Evolutionary conservation across 208 protist genomes (phyloP).

Genomic region (Wallacemonas rigidus): DNA sequence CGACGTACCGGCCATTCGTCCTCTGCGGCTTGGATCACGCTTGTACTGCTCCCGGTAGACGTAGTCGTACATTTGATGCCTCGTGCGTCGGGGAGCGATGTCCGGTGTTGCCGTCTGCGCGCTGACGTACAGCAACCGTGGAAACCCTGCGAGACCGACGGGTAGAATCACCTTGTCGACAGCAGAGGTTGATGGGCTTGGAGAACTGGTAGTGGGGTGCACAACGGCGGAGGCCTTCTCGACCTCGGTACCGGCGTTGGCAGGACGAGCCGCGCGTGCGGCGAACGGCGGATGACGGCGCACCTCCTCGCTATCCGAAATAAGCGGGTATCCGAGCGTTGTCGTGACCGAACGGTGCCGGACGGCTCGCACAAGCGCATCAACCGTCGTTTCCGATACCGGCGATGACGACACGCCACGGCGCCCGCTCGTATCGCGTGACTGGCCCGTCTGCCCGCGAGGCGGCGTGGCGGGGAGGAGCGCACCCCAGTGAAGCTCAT

Average conservation of each 20-base stretch:
- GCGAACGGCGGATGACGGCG: not conserved
- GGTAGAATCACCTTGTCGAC: constrained; percentile 26
- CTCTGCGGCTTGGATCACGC: not conserved
- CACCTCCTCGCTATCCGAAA: constrained; percentile 1
- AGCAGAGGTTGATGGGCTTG: too few species aligned
- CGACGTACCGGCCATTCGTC: not conserved
- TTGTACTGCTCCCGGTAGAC: constrained; percentile 47
- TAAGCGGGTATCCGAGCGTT: constrained; percentile 9
- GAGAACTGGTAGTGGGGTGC: too few species aligned
- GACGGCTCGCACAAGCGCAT: not conserved
- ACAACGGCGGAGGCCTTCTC: not conserved
- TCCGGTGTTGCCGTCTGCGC: constrained; percentile 39
- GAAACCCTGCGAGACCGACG: constrained; percentile 61
- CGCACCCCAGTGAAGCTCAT: constrained; percentile 5
- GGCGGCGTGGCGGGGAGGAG: not conserved
- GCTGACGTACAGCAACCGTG: constrained; percentile 54
- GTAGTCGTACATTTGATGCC: constrained; percentile 39
- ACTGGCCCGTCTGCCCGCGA: not conserved
- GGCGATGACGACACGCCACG: not conserved
- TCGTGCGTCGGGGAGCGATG: constrained; percentile 28
- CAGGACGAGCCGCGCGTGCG: not conserved
- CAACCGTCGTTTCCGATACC: not conserved
- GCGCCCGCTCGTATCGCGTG: not conserved
- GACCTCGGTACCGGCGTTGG: not conserved
- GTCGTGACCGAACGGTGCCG: not conserved